phyloP scores from a whole-genome alignment of 768 basidiomycete species.

The Polyporus arcularius region DNA sequence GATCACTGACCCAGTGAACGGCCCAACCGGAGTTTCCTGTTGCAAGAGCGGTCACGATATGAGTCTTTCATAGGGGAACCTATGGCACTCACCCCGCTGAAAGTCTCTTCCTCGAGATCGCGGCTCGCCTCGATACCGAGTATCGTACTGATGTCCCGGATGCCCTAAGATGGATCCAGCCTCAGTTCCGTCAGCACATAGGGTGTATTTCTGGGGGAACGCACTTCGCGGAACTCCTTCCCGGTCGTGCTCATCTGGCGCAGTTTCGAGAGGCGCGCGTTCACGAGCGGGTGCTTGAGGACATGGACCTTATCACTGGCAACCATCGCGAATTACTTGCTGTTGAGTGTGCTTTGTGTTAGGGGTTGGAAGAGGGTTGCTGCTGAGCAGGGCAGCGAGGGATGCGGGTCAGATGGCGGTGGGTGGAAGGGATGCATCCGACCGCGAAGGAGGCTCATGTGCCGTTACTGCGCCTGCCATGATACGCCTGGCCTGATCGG shows the following conservation, averaged over 20 bases:
- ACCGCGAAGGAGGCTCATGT: background rate
- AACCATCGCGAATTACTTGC: slow-evolving; percentile 27
- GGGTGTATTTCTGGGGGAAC: slow-evolving; percentile 3
- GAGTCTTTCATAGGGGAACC: background rate
- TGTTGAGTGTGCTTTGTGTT: background rate
- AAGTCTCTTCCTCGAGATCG: slow-evolving; percentile 59
- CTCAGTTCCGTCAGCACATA: background rate
- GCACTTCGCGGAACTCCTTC: slow-evolving; percentile 81
- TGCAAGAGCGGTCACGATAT: background rate
- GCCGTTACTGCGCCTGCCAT: background rate
- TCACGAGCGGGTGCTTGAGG: slow-evolving; percentile 71
- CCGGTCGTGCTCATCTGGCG: slow-evolving; percentile 59
- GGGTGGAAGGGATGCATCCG: slow-evolving; percentile 4
- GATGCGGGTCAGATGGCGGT: slow-evolving; percentile 5
- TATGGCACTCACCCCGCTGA: slow-evolving; percentile 57
- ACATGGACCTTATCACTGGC: slow-evolving; percentile 43
- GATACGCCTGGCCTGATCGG: slow-evolving; percentile 7
- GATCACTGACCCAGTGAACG: slow-evolving; percentile 76
- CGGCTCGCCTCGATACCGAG: slow-evolving; percentile 84
- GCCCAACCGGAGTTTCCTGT: slow-evolving; percentile 76
- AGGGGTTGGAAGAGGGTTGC: background rate
- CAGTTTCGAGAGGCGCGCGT: slow-evolving; percentile 71
- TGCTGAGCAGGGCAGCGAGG: background rate
- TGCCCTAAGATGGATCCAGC: slow-evolving; percentile 45
- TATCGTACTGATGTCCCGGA: slow-evolving; percentile 73